Evolutionary conservation across 441 rosid genomes (phyloP).

Genomic region (Kokia cookei): DNA sequence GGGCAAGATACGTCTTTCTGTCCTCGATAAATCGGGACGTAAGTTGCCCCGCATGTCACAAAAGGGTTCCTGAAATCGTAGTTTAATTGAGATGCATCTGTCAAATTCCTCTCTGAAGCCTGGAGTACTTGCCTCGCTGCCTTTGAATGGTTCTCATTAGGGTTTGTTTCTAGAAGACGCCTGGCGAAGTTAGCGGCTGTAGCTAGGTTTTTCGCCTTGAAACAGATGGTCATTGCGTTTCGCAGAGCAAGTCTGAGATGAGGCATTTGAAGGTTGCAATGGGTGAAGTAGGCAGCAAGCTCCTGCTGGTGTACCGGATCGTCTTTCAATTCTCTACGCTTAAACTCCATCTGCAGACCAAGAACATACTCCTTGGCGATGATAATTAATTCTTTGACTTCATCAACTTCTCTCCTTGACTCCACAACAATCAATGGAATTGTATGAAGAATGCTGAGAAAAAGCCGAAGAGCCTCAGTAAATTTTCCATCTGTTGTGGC

Average conservation of each 20-base stretch:
- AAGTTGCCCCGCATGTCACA: constrained; percentile 79
- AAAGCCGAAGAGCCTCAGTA: constrained; percentile 61
- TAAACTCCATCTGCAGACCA: constrained; percentile 73
- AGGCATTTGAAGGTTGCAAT: constrained; percentile 73
- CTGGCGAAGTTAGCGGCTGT: constrained; percentile 79
- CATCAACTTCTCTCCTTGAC: constrained; percentile 88
- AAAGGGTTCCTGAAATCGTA: constrained; percentile 89
- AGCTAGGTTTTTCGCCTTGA: constrained; percentile 57
- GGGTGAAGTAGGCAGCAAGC: constrained; percentile 90
- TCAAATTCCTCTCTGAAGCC: constrained; percentile 78
- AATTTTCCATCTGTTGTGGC: constrained; percentile 76
- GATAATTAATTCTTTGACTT: constrained; percentile 70
- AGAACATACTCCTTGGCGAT: constrained; percentile 79
- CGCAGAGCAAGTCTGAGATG: constrained; percentile 65
- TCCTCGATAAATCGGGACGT: constrained; percentile 83
- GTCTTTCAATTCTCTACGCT: constrained; percentile 61
- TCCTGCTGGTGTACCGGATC: constrained; percentile 68
- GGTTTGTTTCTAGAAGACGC: constrained; percentile 69
- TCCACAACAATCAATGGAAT: constrained; percentile 85
- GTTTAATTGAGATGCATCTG: constrained; percentile 53
- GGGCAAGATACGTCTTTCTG: constrained; percentile 85
- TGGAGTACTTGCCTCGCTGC: constrained; percentile 66
- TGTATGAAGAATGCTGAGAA: constrained; percentile 68
- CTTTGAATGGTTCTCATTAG: constrained; percentile 63
- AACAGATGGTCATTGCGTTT: constrained; percentile 70